Conservation (phyloP, 1,139 yeast genomes). For the Diutina ranongensis region DNA sequence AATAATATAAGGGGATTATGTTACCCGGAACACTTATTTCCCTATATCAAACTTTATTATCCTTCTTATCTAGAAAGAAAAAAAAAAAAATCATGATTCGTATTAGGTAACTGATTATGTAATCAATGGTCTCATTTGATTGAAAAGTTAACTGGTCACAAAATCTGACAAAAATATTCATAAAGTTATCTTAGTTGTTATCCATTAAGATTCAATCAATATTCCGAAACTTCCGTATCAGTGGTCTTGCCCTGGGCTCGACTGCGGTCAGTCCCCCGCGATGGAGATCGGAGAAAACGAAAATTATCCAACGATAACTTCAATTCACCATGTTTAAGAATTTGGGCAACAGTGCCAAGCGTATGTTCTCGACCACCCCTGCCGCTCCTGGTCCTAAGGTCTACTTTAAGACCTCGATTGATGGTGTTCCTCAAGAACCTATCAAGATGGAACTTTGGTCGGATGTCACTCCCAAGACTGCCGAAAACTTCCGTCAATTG, state of each 20-base stretch:
- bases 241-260: neutral
- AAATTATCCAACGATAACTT: neutral
- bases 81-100: no score
- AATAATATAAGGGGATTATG: no score
- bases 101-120: no score
- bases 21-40: no score
- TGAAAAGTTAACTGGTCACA: no score
- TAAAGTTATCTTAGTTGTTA: no score
- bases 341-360: neutral
- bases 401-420: slow-evolving; percentile 5
- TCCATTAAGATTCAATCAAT: no score
- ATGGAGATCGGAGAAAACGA: neutral
- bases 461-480: slow-evolving; percentile 11
- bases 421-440: slow-evolving; percentile 9
- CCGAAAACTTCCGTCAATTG: slow-evolving; percentile 11
- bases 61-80: no score
- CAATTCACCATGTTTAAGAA: neutral
- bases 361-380: slow-evolving; percentile 1
- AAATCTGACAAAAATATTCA: no score
- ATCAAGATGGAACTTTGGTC: slow-evolving; percentile 12
- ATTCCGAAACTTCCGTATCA: neutral
- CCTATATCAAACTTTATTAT: no score
- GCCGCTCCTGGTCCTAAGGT: slow-evolving; percentile 1
- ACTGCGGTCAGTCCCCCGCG: neutral
- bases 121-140: no score